Conservation (phyloP, 306 rosid species). For the Ammopiptanthus mongolicus region DNA sequence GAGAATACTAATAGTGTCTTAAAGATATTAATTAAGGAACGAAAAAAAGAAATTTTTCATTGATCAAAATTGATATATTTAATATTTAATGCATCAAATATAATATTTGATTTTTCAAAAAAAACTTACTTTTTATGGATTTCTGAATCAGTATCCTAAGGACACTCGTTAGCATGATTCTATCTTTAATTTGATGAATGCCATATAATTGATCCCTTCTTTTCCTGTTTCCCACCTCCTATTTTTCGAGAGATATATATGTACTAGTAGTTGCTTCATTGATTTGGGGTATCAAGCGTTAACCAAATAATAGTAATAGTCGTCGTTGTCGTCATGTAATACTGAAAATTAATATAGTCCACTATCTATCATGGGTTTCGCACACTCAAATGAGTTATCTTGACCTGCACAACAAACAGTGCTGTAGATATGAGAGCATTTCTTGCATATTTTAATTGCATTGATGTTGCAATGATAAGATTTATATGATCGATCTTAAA, state of each 20-base stretch:
- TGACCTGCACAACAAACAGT: neutral
- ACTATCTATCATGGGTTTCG: neutral
- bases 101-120: too few species aligned
- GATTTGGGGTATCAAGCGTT: neutral
- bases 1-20: too few species aligned
- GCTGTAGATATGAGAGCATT: neutral
- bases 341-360: neutral
- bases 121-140: too few species aligned
- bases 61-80: too few species aligned
- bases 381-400: neutral
- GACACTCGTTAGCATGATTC: too few species aligned
- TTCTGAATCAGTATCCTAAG: too few species aligned
- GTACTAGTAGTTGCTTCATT: neutral
- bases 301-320: neutral
- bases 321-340: neutral
- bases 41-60: too few species aligned
- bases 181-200: neutral
- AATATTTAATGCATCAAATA: too few species aligned
- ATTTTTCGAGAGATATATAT: neutral
- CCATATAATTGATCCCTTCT: neutral
- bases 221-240: neutral
- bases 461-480: neutral
- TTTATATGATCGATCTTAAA: too few species aligned
- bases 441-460: neutral
- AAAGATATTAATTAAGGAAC: too few species aligned